Conservation (phyloP, 169 alveolate genomes). For the Pseudocohnilembus persalinus region DNA sequence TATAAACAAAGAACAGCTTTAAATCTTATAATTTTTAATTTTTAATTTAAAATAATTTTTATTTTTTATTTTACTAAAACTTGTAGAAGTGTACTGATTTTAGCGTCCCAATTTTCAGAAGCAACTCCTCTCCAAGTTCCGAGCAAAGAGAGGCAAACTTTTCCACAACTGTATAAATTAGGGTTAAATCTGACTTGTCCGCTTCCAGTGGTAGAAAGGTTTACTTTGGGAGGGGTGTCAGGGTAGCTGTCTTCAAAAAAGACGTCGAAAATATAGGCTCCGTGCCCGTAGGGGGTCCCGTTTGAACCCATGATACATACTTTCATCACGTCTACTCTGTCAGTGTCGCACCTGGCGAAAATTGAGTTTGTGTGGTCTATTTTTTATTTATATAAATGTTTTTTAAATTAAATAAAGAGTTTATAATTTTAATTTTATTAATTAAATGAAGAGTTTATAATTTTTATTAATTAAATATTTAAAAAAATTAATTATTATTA, state of each 20-base stretch:
- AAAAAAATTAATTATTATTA: too few species aligned
- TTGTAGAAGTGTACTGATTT: constrained; percentile 81
- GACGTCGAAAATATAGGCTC: constrained; percentile 87
- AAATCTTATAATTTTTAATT: too few species aligned
- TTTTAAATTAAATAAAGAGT: too few species aligned
- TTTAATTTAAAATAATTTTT: too few species aligned
- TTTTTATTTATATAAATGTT: neutral
- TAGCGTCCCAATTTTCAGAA: constrained; percentile 91
- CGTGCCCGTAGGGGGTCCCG: constrained; percentile 92
- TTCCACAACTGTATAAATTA: constrained; percentile 88
- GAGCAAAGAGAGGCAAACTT: constrained; percentile 87
- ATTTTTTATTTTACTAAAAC: too few species aligned
- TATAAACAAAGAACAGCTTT: too few species aligned
- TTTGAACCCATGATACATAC: constrained; percentile 86
- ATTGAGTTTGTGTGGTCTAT: constrained; percentile 80
- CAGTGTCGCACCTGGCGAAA: constrained; percentile 85
- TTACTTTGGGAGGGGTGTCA: constrained; percentile 84
- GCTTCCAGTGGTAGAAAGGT: constrained; percentile 86
- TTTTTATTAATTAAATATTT: too few species aligned
- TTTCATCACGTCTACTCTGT: constrained; percentile 85
- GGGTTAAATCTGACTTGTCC: constrained; percentile 89
- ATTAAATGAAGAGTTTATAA: too few species aligned
- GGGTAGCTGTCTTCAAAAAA: constrained; percentile 86
- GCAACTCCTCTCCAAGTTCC: constrained; percentile 92
- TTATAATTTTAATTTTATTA: too few species aligned